Evolutionary conservation across 2,329 filamentous ascomycete genomes (phyloP), one percentile per base, ranked within the genome.

Genomic region (Aspergillus sp.): DNA sequence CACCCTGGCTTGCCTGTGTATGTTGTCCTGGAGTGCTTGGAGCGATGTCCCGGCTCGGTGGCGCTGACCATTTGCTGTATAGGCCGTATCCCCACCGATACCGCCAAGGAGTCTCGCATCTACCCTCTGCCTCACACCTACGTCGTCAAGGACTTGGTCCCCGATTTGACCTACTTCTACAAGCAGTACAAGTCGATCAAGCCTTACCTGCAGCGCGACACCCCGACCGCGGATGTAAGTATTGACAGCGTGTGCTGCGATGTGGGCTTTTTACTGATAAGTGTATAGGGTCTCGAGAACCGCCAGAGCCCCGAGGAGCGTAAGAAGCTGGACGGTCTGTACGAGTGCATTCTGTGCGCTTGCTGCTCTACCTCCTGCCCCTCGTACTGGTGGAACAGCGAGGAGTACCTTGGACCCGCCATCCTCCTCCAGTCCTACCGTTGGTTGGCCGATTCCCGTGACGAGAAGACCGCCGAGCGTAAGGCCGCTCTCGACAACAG

Each of bases 181-280:
- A 98, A 98, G 87, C 95, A 99, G 85, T 99, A 99, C 87, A 97
- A 97, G 82, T 97, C 93, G 15, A 97, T 99, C 82, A 96, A 98
- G 88, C 95, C 95, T 47, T 99, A 97, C 79, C 88, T 99, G 57
- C 95, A 98, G 84, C 88, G 92, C 74, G 89, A 93, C 66, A 95
- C 91, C 28, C 89, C 91, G 58, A 82, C 91, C 47, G 87, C 88
- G 69, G 91, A 97, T 76, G 91, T 96, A 85, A 77, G 90, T 84
- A 23, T 45, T 10, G 25, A 15, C 21, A 17, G 32, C 19, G 30
- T 15, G 25, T 32, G 32, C 32, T 5, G 38, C 15, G 13, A 45
- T 19, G 8, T 15, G 23, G 25, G 13, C 28, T 25, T 3, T 5
- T 30, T 12, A 30, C 55, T 65, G 50, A 67, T 59, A n/a, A 38